These are phyloP conservation scores for Dentipellis fragilis DNA, from an alignment of 768 basidiomycete genomes.

Conservation along the genomic window DNA sequence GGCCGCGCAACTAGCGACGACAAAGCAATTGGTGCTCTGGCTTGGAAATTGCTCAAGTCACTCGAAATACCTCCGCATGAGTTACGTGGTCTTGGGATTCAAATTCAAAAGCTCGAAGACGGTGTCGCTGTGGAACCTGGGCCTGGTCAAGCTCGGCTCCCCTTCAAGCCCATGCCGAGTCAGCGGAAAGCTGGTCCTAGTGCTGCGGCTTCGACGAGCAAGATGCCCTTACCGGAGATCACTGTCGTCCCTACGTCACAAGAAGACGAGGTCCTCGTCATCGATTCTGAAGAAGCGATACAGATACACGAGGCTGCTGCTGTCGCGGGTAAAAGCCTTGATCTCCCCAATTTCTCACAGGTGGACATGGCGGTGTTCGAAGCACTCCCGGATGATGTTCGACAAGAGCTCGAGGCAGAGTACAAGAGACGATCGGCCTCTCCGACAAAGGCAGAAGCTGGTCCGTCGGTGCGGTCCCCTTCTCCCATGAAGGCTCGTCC, in stretches of 20 bases:
- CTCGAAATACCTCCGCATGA: slow-evolving; percentile 78
- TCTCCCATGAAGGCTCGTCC: slow-evolving; percentile 1
- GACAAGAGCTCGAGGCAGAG: slow-evolving; percentile 56
- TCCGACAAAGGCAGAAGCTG: slow-evolving; percentile 20
- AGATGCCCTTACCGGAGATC: not conserved
- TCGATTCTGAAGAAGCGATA: not conserved
- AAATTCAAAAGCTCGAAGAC: slow-evolving; percentile 79
- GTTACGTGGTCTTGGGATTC: slow-evolving; percentile 86
- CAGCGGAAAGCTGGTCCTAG: not conserved
- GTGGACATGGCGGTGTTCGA: slow-evolving; percentile 62
- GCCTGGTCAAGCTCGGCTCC: slow-evolving; percentile 49
- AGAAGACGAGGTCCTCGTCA: not conserved
- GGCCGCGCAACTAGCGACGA: slow-evolving; percentile 68
- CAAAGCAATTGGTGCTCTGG: slow-evolving; percentile 61
- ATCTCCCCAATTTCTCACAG: slow-evolving; percentile 67
- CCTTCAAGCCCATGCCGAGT: slow-evolving; percentile 35
- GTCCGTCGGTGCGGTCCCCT: slow-evolving; percentile 1
- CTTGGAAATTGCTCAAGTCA: slow-evolving; percentile 63
- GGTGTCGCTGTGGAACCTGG: slow-evolving; percentile 23
- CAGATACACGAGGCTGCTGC: not conserved
- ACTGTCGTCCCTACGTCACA: not conserved
- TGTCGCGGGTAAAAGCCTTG: slow-evolving; percentile 14
- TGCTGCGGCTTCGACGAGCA: not conserved
- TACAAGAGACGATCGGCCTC: slow-evolving; percentile 53
- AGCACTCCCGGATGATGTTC: slow-evolving; percentile 60